Evolutionary conservation across 1,284 basidiomycete genomes (phyloP).

Genomic region (Fomes fomentarius): DNA sequence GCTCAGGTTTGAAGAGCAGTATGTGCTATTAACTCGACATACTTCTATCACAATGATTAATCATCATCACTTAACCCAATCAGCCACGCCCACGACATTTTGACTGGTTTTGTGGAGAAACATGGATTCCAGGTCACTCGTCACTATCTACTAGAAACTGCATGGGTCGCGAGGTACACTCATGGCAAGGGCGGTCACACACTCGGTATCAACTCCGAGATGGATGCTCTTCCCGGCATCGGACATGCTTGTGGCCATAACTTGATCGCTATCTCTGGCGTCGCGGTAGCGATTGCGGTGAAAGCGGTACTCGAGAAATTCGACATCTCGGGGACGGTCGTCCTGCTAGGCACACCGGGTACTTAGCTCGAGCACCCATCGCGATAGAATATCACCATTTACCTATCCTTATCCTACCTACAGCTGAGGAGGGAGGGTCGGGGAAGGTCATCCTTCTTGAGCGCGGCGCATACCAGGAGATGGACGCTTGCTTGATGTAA

Average conservation of each 20-base stretch:
- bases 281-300: slow-evolving; percentile 75
- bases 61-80: not conserved
- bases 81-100: slow-evolving; percentile 56
- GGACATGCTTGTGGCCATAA: slow-evolving; percentile 89
- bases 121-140: slow-evolving; percentile 66
- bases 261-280: slow-evolving; percentile 81
- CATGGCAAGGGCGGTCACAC: slow-evolving; percentile 62
- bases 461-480: slow-evolving; percentile 72
- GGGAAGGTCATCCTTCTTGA: slow-evolving; percentile 84
- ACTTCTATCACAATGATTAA: not conserved
- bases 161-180: slow-evolving; percentile 75
- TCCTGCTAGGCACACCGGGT: slow-evolving; percentile 88
- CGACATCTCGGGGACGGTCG: slow-evolving; percentile 69
- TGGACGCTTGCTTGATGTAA: slow-evolving; percentile 81
- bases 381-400: not conserved
- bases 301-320: slow-evolving; percentile 60
- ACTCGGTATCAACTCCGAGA: slow-evolving; percentile 75
- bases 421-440: slow-evolving; percentile 79
- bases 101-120: slow-evolving; percentile 57
- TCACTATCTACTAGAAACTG: slow-evolving; percentile 73
- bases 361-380: slow-evolving; percentile 22
- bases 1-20: slow-evolving; percentile 31
- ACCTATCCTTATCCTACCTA: not conserved
- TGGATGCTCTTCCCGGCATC: slow-evolving; percentile 67
- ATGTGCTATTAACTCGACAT: slow-evolving; percentile 24